Percentiles rank a stretch among this genome's conserved stretches.
phyloP scores from a whole-genome alignment of 2,329 filamentous ascomycete species.

The Boeremia exigua region DNA sequence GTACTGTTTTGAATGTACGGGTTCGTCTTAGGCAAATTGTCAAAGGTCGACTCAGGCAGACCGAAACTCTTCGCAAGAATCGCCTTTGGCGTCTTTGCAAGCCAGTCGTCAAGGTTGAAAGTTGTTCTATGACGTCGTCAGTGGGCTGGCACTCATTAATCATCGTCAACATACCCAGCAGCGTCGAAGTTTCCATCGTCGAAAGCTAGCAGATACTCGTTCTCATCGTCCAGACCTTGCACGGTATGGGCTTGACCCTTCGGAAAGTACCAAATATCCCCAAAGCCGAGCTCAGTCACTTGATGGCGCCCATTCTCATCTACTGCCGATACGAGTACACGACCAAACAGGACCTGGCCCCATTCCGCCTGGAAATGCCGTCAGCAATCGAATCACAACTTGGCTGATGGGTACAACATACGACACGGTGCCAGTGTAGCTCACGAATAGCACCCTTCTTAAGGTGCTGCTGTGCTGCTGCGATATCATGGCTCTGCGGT shows the following conservation, averaged over 20 bases:
- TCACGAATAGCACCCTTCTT: slow-evolving; percentile 71
- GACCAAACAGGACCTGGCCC: slow-evolving; percentile 67
- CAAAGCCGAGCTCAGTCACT: slow-evolving; percentile 62
- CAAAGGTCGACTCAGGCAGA: slow-evolving; percentile 65
- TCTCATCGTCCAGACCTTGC: slow-evolving; percentile 69
- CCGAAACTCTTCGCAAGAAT: slow-evolving; percentile 74
- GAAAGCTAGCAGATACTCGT: slow-evolving; percentile 71
- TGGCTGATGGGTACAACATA: not conserved
- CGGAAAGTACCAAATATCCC: slow-evolving; percentile 74
- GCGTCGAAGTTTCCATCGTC: slow-evolving; percentile 72
- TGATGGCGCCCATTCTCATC: slow-evolving; percentile 66
- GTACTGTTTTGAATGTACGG: slow-evolving; percentile 69
- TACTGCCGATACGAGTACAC: slow-evolving; percentile 65
- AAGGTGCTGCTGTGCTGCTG: slow-evolving; percentile 72
- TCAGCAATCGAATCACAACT: not conserved
- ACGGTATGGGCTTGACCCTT: slow-evolving; percentile 69
- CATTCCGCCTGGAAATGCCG: slow-evolving; percentile 59
- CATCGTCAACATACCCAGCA: slow-evolving; percentile 54
- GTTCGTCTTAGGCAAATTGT: slow-evolving; percentile 61
- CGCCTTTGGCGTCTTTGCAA: slow-evolving; percentile 67
- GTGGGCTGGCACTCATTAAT: not conserved
- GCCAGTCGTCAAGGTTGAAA: slow-evolving; percentile 75
- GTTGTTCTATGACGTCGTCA: slow-evolving; percentile 58
- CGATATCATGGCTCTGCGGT: slow-evolving; percentile 69
- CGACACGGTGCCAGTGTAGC: slow-evolving; percentile 70